Evolutionary conservation across 1,284 basidiomycete genomes (phyloP), one percentile per base, ranked within the genome.

Genomic region (Trametes sp.): DNA sequence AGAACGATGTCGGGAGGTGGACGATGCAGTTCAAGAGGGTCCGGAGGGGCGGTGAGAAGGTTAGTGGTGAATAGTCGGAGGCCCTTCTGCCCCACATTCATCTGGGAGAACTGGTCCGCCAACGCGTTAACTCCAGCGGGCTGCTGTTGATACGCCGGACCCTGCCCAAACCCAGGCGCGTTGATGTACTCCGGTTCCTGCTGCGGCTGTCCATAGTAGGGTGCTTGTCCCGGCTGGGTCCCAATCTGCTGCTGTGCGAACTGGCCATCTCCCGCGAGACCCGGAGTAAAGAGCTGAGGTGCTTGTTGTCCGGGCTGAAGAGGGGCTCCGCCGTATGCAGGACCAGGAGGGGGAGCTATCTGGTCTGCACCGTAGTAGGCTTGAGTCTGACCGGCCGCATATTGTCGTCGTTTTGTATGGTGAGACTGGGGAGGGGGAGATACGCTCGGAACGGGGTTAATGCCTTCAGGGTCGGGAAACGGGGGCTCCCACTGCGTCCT

Each of bases 1-100:
- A 99, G 83, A 26, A 92, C 84, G 65, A 97, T 95, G 66, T 94
- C 90, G 8, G 97, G 98, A 8, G 97, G 96, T 1, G 92, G 89
- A 36, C 85, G 82, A 52, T 87, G 82, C 56, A 98, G 81, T 62
- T 94, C 94, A 58, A 87, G 86, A 13, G 97, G 95, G 75, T 98
- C 94, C 36, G 96, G 93, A 41, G 94, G 94, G 41, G 92, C 87
- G 6, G 93, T 94, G 72, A 98, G 87, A 55, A 98, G 83, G 79
- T 98, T 98, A 63, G 92, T 86, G 0, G 93, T 95, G 75, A 89
- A 86, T 52, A 95, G 82, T 63, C 88, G 85, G 74, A 89, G 87
- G 33, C 86, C 87, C 73, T 89, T 92, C 75, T 87, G 87, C 21
- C 84, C 86, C 74, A 98, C 79, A 56, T 89, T 89, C 94, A 98